Evolutionary conservation across 1,139 yeast genomes (phyloP), one percentile per base, ranked within the genome.

Genomic region (Pichia inconspicua): DNA sequence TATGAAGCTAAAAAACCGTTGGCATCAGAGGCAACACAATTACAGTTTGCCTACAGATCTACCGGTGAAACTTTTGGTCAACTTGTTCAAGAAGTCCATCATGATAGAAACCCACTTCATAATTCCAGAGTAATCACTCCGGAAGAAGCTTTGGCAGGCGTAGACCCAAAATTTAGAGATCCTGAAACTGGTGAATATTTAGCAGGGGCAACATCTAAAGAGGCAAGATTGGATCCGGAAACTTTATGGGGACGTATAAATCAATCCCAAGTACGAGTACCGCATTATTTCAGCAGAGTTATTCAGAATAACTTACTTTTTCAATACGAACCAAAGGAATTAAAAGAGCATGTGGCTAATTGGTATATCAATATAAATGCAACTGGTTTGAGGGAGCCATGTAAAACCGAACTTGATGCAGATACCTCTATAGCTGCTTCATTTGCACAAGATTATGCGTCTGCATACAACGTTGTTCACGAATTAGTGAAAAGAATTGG

Each of bases 381-480:
- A 44, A 71, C 71, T 3, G 78, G 76, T 49, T 62, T 82, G 4
- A 84, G 80, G 53, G 64, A 68, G 42, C 65, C 67, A 8, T 75
- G 84, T 0, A 69, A 69, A 10, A 74, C 78, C 6, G 65, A 73
- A 1, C 65, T 80, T 46, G 95, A 86, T 48, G 84, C 85, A 3
- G 96, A 90, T 64, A 80, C 94, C 1, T 86, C 84, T 55, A 78
- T 92, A 38, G 92, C 88, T 0, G 84, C 92, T 0, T 72, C 85
- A n/a, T 88, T 92, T 59, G 69, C 87, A 11, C 96, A 87, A 58
- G 86, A 88, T 61, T 92, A 87, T 62, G 85, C 90, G 2, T 78
- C 89, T 36, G 67, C 80, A 2, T 72, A 72, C 51, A 87, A 83
- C 54, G 88, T 83, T 0, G 66, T 92, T 42, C 63, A 66, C 32